Conservation (phyloP, 179 eudicot species). For the Camellia oleifera region DNA sequence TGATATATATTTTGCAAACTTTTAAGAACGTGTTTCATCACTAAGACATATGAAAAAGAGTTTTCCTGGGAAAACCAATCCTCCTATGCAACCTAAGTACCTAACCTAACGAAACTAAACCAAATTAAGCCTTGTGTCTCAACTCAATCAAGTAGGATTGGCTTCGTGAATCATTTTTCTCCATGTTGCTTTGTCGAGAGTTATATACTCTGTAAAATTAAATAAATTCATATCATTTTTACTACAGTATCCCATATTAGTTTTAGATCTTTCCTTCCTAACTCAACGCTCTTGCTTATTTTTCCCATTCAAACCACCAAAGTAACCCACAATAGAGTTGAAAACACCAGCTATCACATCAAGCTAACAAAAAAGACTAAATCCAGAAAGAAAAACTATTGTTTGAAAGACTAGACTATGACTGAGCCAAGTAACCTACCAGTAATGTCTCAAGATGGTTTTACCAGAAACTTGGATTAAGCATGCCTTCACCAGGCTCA, state of each 20-base stretch:
- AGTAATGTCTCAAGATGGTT: not conserved
- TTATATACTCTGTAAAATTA: too few species aligned
- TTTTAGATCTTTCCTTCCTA: not conserved
- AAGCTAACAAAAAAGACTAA: not conserved
- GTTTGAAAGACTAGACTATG: not conserved
- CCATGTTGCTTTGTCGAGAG: too few species aligned
- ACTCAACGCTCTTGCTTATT: not conserved
- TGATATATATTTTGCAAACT: not conserved
- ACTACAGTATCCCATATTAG: too few species aligned
- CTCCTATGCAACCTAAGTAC: not conserved
- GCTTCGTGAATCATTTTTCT: too few species aligned
- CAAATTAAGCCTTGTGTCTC: too few species aligned
- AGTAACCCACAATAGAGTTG: not conserved
- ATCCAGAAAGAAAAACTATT: not conserved
- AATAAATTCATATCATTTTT: too few species aligned
- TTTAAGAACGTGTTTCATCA: not conserved
- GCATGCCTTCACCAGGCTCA: not conserved
- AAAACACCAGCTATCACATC: not conserved
- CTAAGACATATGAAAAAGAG: not conserved
- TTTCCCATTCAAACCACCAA: not conserved
- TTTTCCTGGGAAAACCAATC: not conserved
- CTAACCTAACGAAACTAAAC: too few species aligned
- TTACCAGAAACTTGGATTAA: not conserved
- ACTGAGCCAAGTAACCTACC: not conserved
- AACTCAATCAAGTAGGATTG: too few species aligned